Conservation (phyloP, 108 stramenopile genomes). For the Nannochloropsis salina region DNA sequence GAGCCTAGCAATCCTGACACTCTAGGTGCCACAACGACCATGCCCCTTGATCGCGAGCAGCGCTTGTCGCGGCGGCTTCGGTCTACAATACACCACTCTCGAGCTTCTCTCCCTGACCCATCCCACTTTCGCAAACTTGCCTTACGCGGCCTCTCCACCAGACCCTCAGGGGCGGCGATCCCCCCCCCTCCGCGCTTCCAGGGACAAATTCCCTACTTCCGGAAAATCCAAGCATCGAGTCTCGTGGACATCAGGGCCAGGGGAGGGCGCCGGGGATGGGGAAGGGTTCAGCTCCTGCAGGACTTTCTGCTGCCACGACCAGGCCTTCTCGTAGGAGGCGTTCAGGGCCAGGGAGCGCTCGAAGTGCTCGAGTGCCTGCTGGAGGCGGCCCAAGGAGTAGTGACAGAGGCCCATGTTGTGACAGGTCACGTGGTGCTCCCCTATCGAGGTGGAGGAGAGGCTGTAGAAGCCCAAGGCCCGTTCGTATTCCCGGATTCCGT, state of each 20-base stretch:
- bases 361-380: constrained; percentile 50
- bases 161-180: too few species aligned
- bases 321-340: constrained; percentile 59
- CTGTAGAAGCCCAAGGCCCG: constrained; percentile 58
- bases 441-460: constrained; percentile 48
- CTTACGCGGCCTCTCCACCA: too few species aligned
- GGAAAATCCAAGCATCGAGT: background rate
- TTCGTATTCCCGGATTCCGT: constrained; percentile 60
- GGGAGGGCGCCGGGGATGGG: background rate
- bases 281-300: constrained; percentile 24
- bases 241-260: background rate
- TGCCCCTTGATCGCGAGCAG: too few species aligned
- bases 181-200: background rate
- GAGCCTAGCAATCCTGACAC: too few species aligned
- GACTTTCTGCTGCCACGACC: constrained; percentile 55
- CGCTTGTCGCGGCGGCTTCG: too few species aligned
- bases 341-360: constrained; percentile 50
- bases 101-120: too few species aligned
- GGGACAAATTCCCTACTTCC: background rate
- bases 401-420: constrained; percentile 69
- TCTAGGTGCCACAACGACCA: too few species aligned
- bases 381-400: constrained; percentile 51
- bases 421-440: constrained; percentile 68
- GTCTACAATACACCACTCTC: too few species aligned
- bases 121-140: too few species aligned